Evolutionary conservation across 1,284 basidiomycete genomes (phyloP).

Genomic region (Irpex sp.): DNA sequence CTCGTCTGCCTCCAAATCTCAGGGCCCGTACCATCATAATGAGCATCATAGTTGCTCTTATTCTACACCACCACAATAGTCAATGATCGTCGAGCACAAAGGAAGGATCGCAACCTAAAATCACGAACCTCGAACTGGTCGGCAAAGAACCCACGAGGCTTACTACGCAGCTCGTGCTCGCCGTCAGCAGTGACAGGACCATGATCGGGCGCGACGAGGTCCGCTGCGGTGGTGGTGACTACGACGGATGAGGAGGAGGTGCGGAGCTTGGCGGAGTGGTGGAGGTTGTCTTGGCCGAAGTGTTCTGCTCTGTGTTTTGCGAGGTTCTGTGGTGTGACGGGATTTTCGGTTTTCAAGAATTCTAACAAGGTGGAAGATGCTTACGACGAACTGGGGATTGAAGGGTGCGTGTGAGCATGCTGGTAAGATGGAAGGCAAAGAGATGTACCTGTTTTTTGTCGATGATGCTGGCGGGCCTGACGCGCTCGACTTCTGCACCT

Average conservation of each 20-base stretch:
- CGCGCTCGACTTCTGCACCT: slow-evolving; percentile 85
- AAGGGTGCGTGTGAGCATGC: neutral
- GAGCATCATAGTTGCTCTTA: slow-evolving; percentile 86
- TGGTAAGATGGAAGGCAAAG: neutral
- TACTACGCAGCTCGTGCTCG: slow-evolving; percentile 39
- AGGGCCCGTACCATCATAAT: slow-evolving; percentile 88
- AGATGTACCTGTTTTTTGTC: slow-evolving; percentile 86
- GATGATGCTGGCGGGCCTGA: slow-evolving; percentile 86
- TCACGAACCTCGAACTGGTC: slow-evolving; percentile 85
- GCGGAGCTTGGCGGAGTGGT: slow-evolving; percentile 20
- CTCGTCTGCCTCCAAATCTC: slow-evolving; percentile 95
- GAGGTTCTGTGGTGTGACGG: slow-evolving; percentile 56
- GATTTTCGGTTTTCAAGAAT: neutral
- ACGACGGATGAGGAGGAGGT: slow-evolving; percentile 40
- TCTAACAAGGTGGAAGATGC: neutral
- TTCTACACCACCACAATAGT: slow-evolving; percentile 60
- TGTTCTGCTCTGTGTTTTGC: slow-evolving; percentile 73
- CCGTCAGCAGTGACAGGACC: slow-evolving; percentile 36
- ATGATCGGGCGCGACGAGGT: slow-evolving; percentile 30
- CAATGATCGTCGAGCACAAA: no score
- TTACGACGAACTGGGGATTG: slow-evolving; percentile 11
- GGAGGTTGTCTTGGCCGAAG: slow-evolving; percentile 53
- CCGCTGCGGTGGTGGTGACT: slow-evolving; percentile 50
- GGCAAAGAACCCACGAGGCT: slow-evolving; percentile 81
- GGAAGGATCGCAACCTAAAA: no score